A percentile compares a stretch with the other conserved stretches of the same genome.
Evolutionary conservation across 78 protist genomes (phyloP).

Genomic region (Carpediemonas membranifera): DNA sequence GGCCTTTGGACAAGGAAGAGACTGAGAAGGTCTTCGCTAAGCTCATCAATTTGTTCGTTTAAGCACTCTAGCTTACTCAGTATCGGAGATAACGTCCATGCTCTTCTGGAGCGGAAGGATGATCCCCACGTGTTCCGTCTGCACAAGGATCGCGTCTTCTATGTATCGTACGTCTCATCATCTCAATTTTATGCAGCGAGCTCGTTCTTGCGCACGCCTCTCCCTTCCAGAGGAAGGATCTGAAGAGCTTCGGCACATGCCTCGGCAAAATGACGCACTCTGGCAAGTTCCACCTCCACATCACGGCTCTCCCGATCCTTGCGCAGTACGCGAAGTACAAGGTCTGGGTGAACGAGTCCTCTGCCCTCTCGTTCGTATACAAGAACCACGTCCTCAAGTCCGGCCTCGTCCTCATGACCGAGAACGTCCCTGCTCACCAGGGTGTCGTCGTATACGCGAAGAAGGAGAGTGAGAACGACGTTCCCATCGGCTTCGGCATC

Average conservation of each 20-base stretch:
- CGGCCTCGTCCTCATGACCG: slow-evolving; percentile 94
- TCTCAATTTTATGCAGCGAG: slow-evolving; percentile 11
- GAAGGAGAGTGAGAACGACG: too few species aligned
- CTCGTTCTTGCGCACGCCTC: not conserved
- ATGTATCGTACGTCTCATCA: slow-evolving; percentile 44
- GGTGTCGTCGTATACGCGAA: slow-evolving; percentile 90
- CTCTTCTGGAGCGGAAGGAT: slow-evolving; percentile 81
- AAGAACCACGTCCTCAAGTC: slow-evolving; percentile 89
- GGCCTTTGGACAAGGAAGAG: slow-evolving; percentile 94
- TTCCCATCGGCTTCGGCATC: slow-evolving; percentile 63
- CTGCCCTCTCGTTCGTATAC: slow-evolving; percentile 87
- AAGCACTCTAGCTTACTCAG: slow-evolving; percentile 24
- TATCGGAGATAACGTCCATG: slow-evolving; percentile 82
- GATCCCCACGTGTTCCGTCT: slow-evolving; percentile 85
- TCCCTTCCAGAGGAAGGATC: slow-evolving; percentile 49
- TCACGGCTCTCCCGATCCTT: slow-evolving; percentile 84
- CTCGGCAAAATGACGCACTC: slow-evolving; percentile 90
- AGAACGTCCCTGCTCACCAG: slow-evolving; percentile 64
- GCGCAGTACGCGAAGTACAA: slow-evolving; percentile 76
- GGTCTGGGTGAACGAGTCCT: slow-evolving; percentile 88
- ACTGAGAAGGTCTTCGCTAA: slow-evolving; percentile 84
- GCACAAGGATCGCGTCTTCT: slow-evolving; percentile 87
- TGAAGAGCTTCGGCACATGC: slow-evolving; percentile 76
- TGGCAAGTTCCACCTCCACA: slow-evolving; percentile 78
- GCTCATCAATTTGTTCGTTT: slow-evolving; percentile 67